These are phyloP conservation scores for Penicillium lividum DNA, from an alignment of 495 filamentous ascomycete genomes.

Conservation along the genomic window DNA sequence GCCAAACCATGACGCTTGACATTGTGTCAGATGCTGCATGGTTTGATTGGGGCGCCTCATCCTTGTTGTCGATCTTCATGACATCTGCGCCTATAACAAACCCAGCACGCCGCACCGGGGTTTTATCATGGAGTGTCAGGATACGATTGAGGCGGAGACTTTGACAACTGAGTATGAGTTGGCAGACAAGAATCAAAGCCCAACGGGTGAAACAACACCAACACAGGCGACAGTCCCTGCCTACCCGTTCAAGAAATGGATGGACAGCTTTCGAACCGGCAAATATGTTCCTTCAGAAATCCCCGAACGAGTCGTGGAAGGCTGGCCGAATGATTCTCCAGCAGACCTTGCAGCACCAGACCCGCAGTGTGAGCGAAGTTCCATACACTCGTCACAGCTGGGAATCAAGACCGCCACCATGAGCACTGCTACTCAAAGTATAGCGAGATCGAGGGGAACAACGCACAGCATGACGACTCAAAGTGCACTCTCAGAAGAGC, in stretches of 20 bases:
- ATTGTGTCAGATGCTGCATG: conserved; percentile 7
- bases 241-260: conserved; percentile 54
- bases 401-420: conserved; percentile 75
- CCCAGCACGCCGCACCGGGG: conserved; percentile 9
- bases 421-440: conserved; percentile 68
- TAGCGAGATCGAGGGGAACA: conserved; percentile 59
- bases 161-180: conserved; percentile 11
- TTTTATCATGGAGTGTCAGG: conserved; percentile 19
- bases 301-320: conserved; percentile 36
- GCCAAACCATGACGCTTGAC: conserved; percentile 20
- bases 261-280: conserved; percentile 53
- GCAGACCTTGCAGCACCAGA: conserved; percentile 28
- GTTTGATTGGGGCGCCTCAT: conserved; percentile 2
- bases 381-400: conserved; percentile 74
- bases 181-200: conserved; percentile 10
- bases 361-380: conserved; percentile 56
- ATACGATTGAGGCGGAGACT: conserved; percentile 7
- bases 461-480: conserved; percentile 52
- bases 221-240: conserved; percentile 12
- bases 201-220: conserved; percentile 7
- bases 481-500: conserved; percentile 54
- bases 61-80: conserved; percentile 14
- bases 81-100: conserved; percentile 4
- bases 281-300: conserved; percentile 29
- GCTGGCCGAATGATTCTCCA: conserved; percentile 45